A percentile compares a stretch with the other conserved stretches of the same genome.
These are phyloP conservation scores for Aspergillus nidulans DNA, from an alignment of 495 filamentous ascomycete genomes.

Conservation along the genomic window DNA sequence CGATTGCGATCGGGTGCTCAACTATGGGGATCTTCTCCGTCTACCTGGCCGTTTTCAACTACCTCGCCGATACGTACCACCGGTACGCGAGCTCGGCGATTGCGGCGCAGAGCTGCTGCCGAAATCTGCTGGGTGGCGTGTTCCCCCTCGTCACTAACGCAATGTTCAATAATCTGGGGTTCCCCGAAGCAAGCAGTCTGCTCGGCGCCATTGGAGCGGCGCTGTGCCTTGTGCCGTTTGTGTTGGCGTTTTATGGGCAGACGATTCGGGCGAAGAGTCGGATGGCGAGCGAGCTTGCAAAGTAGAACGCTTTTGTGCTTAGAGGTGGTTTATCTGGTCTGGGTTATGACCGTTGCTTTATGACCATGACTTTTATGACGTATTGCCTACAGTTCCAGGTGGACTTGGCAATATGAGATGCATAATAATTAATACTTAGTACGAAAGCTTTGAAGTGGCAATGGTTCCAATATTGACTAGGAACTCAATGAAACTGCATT, in stretches of 20 bases:
- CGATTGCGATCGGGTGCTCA: conserved; percentile 64
- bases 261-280: conserved; percentile 73
- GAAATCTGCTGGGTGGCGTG: conserved; percentile 78
- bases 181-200: conserved; percentile 67
- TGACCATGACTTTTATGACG: not conserved
- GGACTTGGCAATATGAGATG: no score
- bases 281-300: conserved; percentile 53
- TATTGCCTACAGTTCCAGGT: no score
- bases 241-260: conserved; percentile 74
- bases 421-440: no score
- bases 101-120: conserved; percentile 78
- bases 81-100: conserved; percentile 79
- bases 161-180: conserved; percentile 70
- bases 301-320: not conserved
- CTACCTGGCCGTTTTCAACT: conserved; percentile 91
- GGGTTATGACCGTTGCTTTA: not conserved
- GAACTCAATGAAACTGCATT: no score
- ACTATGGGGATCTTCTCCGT: conserved; percentile 87
- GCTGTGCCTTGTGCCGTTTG: conserved; percentile 80
- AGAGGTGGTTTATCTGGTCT: not conserved
- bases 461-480: no score
- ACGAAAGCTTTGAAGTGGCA: no score
- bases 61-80: conserved; percentile 88
- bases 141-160: conserved; percentile 73
- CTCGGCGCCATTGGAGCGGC: conserved; percentile 66